phyloP scores from a whole-genome alignment of 2,329 filamentous ascomycete species.

The Penicillium sp. region DNA sequence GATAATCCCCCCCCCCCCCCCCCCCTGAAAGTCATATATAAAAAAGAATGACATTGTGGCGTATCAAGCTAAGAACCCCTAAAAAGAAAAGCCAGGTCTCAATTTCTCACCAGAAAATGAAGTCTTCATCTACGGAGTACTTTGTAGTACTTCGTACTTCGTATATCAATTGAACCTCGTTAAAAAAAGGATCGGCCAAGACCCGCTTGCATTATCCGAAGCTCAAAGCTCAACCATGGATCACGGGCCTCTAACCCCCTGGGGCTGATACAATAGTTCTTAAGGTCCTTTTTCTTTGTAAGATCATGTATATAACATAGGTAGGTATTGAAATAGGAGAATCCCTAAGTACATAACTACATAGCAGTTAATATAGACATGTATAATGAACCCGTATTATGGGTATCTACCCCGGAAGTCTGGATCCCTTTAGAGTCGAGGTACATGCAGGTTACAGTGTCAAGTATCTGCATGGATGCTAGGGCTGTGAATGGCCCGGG shows the following conservation, averaged over 20 bases:
- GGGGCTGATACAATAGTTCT: background rate
- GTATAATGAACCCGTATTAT: background rate
- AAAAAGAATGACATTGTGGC: constrained; percentile 14
- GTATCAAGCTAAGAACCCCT: background rate
- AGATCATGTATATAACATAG: background rate
- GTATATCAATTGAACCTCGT: background rate
- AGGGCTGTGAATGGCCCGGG: background rate
- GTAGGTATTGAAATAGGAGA: background rate
- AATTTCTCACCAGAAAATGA: background rate
- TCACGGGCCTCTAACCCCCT: background rate
- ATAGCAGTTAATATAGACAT: background rate
- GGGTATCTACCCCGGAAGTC: constrained; percentile 11
- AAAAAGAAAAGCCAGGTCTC: background rate
- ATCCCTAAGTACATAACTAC: background rate
- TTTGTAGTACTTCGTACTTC: too few species aligned
- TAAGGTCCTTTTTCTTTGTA: background rate
- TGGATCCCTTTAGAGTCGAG: constrained; percentile 3
- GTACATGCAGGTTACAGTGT: constrained; percentile 20
- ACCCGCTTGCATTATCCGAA: constrained; percentile 1
- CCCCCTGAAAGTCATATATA: constrained; percentile 7
- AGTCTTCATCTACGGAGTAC: too few species aligned
- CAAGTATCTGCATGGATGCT: constrained; percentile 13
- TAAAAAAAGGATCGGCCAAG: background rate
- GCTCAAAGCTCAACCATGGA: background rate
- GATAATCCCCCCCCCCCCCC: background rate